A percentile compares a stretch with the other conserved stretches of the same genome.
Conservation (phyloP, 352 stramenopile species). For the Aphanomyces invadans region DNA sequence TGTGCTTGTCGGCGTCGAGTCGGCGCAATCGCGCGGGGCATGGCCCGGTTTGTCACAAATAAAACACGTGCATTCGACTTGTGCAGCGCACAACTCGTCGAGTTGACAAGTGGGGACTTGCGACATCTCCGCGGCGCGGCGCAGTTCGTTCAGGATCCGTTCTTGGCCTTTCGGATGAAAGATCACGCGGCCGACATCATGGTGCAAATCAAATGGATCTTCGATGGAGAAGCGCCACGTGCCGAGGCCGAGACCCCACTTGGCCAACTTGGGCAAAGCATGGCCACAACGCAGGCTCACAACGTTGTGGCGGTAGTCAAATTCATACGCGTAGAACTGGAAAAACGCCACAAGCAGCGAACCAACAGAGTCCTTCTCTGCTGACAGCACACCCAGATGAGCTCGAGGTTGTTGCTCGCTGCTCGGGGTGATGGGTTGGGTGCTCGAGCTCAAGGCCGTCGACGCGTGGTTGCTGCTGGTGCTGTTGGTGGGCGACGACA, state of each 20-base stretch:
- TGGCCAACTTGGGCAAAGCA: slow-evolving; percentile 54
- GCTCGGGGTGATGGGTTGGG: too few relatives aligned
- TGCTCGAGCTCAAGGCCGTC: too few relatives aligned
- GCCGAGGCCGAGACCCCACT: slow-evolving; percentile 48
- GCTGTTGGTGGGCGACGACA: slow-evolving; percentile 20
- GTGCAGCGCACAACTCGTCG: not conserved
- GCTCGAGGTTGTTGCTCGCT: too few relatives aligned
- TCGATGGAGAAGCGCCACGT: slow-evolving; percentile 80
- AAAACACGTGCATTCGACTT: not conserved
- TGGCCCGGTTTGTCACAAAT: not conserved
- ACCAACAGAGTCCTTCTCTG: slow-evolving; percentile 79
- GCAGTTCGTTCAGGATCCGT: slow-evolving; percentile 19
- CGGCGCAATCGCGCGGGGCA: slow-evolving; percentile 1
- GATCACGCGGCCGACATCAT: slow-evolving; percentile 72
- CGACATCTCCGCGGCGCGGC: slow-evolving; percentile 16
- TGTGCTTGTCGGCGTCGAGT: not conserved
- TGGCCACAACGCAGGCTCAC: slow-evolving; percentile 86
- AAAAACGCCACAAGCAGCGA: slow-evolving; percentile 95
- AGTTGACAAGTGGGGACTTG: not conserved
- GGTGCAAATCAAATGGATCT: slow-evolving; percentile 75
- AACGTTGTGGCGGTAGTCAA: slow-evolving; percentile 92
- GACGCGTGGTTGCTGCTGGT: too few relatives aligned
- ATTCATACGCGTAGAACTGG: slow-evolving; percentile 92
- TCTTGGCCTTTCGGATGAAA: slow-evolving; percentile 59
- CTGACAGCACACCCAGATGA: too few relatives aligned